Evolutionary conservation across 2,329 filamentous ascomycete genomes (phyloP), one percentile per base, ranked within the genome.

Genomic region (Aspergillus fijiensis): DNA sequence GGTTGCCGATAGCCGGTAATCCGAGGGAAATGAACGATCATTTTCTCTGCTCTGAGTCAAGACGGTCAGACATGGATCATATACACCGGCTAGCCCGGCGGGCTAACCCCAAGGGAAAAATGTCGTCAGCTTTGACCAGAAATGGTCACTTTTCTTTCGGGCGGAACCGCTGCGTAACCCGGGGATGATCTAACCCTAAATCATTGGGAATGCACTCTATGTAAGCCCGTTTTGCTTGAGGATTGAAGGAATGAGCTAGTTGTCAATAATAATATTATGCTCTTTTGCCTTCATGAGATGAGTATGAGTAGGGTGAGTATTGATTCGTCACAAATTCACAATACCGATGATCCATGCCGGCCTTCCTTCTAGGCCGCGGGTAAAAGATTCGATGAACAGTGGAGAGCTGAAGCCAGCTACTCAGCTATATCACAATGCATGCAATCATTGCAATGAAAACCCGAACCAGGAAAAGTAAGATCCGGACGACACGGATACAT

Each of bases 131-230:
- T 51, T 55, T 60, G 61, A 27, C 58, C 55, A 51, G 52, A 54
- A 60, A 63, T 51, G 61, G 61, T 63, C 56, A 58, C 29, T 60
- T 60, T 19, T 60, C 60, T 60, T 35, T 60, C 62, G 60, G 62
- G 62, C 62, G 53, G 58, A 64, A 62, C 62, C 62, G 62, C 62
- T 64, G 60, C 60, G 60, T 45, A 58, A 56, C 49, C 55, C 52
- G 51, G 62, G 61, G 58, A 48, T 56, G 62, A 54, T 52, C 57
- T 55, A 63, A 63, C 58, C 60, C 58, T 64, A 64, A 55, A 35
- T 49, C 39, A 19, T 45, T n/a, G 39, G 6, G 39, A 45, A 45
- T 16, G 39, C 16, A 45, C 39, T 19, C 39, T 9, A 7, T n/a
- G 14, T 19, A 45, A 45, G 39, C 16, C 39, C 16, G 39, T 42